Evolutionary conservation across 768 basidiomycete genomes (phyloP), one percentile per base, ranked within the genome.

Genomic region (Suillus clintonianus): DNA sequence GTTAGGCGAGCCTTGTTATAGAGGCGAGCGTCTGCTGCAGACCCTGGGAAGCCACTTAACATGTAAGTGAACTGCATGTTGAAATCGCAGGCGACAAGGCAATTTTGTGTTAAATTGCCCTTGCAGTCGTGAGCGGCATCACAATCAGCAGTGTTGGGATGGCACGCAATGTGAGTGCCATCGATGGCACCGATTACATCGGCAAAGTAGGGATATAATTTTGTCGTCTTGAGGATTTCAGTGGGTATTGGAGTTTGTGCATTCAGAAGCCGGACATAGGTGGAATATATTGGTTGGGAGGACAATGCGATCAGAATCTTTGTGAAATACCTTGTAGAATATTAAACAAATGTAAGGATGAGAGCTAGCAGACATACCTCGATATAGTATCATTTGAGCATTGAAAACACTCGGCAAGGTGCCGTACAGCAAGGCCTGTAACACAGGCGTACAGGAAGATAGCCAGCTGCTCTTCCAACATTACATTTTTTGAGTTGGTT

Each of bases 21-120:
- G 37, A 82, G 68, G 1, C 65, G 62, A n/a, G 72, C 66, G 71
- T 82, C 78, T 6, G 79, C 71, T 14, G 70, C 68, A 43, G 72
- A 75, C 1, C 80, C 81, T 48, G 82, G 80, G 75, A 77, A 81
- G 1, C 80, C 78, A 65, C 70, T 74, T 9, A 77, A 59, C 19
- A 81, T 60, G 66, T 81, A 82, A 17, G 70, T 62, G 60, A 82
- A 81, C 5, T 62, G 60, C 51, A 80, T 63, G 48, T 69, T 59
- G 59, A 80, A 80, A 1, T 66, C 65, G 24, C 74, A 77, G 7
- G 61, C 69, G 14, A 77, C 76, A 15, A 82, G 70, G 22, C 69
- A 68, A 64, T 82, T 82, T 58, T 78, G 78, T 0, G 78, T 68
- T 14, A 80, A 37, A 17, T 27, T 45, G 5, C 69, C 73, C 51